phyloP scores from a whole-genome alignment of 257 asterid genomes.

The Scutellaria minor region DNA sequence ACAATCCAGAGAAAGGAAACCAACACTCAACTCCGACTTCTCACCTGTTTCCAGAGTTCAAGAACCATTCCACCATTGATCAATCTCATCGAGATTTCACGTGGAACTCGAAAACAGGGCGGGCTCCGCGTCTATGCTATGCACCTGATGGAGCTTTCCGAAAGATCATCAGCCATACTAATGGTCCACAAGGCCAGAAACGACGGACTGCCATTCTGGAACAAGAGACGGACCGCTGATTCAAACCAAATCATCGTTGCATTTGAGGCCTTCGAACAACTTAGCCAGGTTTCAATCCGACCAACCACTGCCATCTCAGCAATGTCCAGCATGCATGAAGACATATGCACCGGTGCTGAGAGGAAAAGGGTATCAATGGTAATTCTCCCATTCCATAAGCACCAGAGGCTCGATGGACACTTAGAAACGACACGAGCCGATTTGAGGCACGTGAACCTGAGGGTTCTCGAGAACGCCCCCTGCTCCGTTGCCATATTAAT shows the following conservation, averaged over 20 bases:
- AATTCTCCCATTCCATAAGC: conserved; percentile 61
- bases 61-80: conserved; percentile 52
- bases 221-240: conserved; percentile 29
- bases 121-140: conserved; percentile 65
- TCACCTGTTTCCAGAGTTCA: conserved; percentile 59
- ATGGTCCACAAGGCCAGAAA: conserved; percentile 68
- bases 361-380: conserved; percentile 43
- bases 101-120: conserved; percentile 50
- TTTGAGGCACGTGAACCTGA: conserved; percentile 42
- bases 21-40: conserved; percentile 42
- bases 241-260: conserved; percentile 52
- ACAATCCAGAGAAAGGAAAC: conserved; percentile 49
- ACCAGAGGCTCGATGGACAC: conserved; percentile 52
- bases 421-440: conserved; percentile 53
- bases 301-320: conserved; percentile 64
- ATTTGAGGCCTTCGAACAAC: conserved; percentile 57
- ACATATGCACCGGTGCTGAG: conserved; percentile 48
- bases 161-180: conserved; percentile 56
- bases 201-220: conserved; percentile 64
- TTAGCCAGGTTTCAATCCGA: conserved; percentile 52
- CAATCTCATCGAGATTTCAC: conserved; percentile 63
- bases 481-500: conserved; percentile 59
- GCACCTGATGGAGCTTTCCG: conserved; percentile 70
- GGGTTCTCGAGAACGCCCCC: conserved; percentile 50
- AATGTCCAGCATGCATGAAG: conserved; percentile 57